Evolutionary conservation across 805 yeast genomes (phyloP), one percentile per base, ranked within the genome.

Genomic region (Lachancea mirantina): DNA sequence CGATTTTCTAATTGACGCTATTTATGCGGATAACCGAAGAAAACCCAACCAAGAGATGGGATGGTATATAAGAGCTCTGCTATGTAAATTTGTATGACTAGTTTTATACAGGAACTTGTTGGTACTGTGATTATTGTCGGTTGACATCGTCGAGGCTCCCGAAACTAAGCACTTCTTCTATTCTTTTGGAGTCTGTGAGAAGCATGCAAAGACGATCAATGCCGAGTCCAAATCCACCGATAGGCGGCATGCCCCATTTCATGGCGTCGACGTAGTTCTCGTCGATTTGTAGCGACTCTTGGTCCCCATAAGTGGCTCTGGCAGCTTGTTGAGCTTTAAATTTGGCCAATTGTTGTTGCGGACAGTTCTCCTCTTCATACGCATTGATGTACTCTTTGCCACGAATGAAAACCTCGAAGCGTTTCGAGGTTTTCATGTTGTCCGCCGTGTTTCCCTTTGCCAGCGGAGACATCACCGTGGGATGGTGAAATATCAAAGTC

Each of bases 151-250:
- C 71, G 4, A 85, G 48, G 29, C 72, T 72, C 0, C 95, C 95
- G 57, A 85, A 85, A 0, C 80, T 63, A 20, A 85, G 55, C 1
- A 85, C 94, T 8, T 73, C 72, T 33, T 80, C 89, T 11, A 92
- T 87, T 18, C 95, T 64, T 14, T 62, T 62, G 24, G 70, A 59
- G 0, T 73, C 78, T 4, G 81, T 69, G 19, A 89, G 60, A 13
- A 84, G 56, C 96, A 89, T 85, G 32, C 78, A 76, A 22, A 92
- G 57, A 34, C 99, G 59, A 51, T 92, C 99, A 14, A 92, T 68
- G 0, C 99, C 99, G 39, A 94, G 62, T 1, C 98, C 99, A 84
- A 96, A 84, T 0, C 99, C 99, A 2, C 95, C 97, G 3, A 96
- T 89, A 1, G 98, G 98, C 3, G 97, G 96, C 62, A 92, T 70